Evolutionary conservation across 176 grass and related monocot genomes (phyloP), one percentile per base, ranked within the genome.

Genomic region (Tillandsia fasciculata): DNA sequence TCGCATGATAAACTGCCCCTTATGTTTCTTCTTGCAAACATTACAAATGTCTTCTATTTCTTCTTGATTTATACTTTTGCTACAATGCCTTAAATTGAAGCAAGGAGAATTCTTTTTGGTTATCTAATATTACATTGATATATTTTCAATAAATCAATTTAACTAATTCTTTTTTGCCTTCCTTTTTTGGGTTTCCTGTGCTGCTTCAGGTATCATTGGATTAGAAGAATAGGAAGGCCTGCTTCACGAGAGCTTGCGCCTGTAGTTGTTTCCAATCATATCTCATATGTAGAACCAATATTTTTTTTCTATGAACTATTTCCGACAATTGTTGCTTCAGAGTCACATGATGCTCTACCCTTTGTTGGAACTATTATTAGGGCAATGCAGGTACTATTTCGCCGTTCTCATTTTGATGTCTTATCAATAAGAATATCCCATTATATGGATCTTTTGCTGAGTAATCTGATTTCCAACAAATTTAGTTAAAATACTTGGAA

Each of bases 331-430:
- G 94, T 99, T 81, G 91, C 90, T 15, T 99, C 94, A 0, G 94
- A 99, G 2, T 99, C 94, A 13, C 94, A 99, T 73, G 94, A 99
- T 90, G 50, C 87, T 33, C 75, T 99, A 72, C 94, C 94, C 12
- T 85, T 99, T 75, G 94, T 99, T 72, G 94, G 94, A 70, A 93
- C 87, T 68, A 99, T 99, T 72, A 90, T 99, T 65, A 87, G 94
- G 66, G 84, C 94, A n/a, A 99, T 99, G 94, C 94, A 99, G 94
- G 94, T 80, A 67, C 72, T 12, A n/a, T 3, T 27, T 7, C 65
- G 65, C 26, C 17, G 53, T 58, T 70, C 52, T 79, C 66, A 1
- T 26, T 29, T 71, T 64, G 10, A 59, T 9, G 28, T 54, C 10
- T 67, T n/a, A 61, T 50, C 8, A 8, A 65, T 20, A 48, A 14